Conservation (phyloP, 345 rosid species). For the Iberis pinnata region DNA sequence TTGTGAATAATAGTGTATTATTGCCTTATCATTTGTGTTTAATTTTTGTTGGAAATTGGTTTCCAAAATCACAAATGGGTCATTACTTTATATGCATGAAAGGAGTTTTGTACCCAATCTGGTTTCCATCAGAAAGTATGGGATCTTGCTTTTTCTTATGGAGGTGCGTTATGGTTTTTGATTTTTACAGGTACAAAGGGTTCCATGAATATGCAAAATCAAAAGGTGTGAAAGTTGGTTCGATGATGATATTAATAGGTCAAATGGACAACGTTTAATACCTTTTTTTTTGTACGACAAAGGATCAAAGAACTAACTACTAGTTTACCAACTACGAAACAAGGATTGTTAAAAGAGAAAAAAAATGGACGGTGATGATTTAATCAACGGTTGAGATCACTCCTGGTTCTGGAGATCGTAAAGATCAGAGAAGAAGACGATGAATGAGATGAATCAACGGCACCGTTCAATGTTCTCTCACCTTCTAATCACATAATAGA, state of each 20-base stretch:
- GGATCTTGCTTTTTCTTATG: too few species aligned
- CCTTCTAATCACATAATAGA: slow-evolving; percentile 29
- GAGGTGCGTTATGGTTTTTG: background rate
- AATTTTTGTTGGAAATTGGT: slow-evolving; percentile 67
- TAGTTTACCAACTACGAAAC: too few species aligned
- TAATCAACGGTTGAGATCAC: slow-evolving; percentile 31
- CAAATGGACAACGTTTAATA: too few species aligned
- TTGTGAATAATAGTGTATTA: background rate
- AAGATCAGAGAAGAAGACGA: slow-evolving; percentile 16
- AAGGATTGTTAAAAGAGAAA: slow-evolving; percentile 11
- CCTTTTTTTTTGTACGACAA: too few species aligned
- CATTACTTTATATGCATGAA: slow-evolving; percentile 93
- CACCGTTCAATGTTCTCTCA: slow-evolving; percentile 14
- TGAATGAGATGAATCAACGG: slow-evolving; percentile 22
- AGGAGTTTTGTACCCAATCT: slow-evolving; percentile 16
- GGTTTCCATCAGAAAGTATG: background rate
- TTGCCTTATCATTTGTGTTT: slow-evolving; percentile 1
- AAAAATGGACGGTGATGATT: slow-evolving; percentile 5
- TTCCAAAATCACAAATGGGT: slow-evolving; percentile 85
- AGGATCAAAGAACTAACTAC: too few species aligned
- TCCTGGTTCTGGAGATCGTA: slow-evolving; percentile 31
- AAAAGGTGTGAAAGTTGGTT: slow-evolving; percentile 62
- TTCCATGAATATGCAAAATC: slow-evolving; percentile 62
- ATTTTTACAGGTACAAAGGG: slow-evolving; percentile 69
- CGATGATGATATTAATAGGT: too few species aligned